A percentile compares a stretch with the other conserved stretches of the same genome.
Evolutionary conservation across 495 filamentous ascomycete genomes (phyloP).

Genomic region (Aspergillus nidulans): DNA sequence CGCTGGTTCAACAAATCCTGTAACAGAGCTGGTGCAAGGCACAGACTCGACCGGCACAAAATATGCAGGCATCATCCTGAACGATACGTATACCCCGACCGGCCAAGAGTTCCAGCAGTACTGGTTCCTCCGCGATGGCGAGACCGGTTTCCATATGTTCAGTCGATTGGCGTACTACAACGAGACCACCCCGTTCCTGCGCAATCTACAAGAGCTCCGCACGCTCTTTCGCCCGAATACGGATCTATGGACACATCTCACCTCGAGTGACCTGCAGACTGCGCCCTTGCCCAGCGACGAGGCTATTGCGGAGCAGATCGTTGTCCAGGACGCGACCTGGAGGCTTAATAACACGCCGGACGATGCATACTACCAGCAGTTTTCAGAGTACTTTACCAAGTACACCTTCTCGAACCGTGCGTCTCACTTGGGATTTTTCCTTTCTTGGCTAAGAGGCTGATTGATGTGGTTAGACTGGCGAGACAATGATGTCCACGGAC

Average conservation of each 20-base stretch:
- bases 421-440: background rate
- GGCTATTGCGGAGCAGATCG: conserved; percentile 34
- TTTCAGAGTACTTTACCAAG: conserved; percentile 56
- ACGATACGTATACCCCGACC: conserved; percentile 47
- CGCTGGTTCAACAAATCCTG: conserved; percentile 41
- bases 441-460: background rate
- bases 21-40: conserved; percentile 43
- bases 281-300: conserved; percentile 48
- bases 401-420: conserved; percentile 48
- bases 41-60: conserved; percentile 42
- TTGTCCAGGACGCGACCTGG: conserved; percentile 56
- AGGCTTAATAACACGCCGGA: conserved; percentile 46
- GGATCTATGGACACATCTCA: conserved; percentile 52
- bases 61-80: conserved; percentile 49
- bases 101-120: conserved; percentile 53
- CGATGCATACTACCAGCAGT: conserved; percentile 47
- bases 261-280: conserved; percentile 44
- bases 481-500: conserved; percentile 49
- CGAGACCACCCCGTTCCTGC: conserved; percentile 45
- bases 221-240: conserved; percentile 54
- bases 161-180: conserved; percentile 52
- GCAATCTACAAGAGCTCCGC: conserved; percentile 52
- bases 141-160: conserved; percentile 54
- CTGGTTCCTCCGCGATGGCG: conserved; percentile 53
- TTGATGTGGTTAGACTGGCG: conserved; percentile 40